Conservation (phyloP, 1,284 basidiomycete genomes). For the Neonothopanus nambi region DNA sequence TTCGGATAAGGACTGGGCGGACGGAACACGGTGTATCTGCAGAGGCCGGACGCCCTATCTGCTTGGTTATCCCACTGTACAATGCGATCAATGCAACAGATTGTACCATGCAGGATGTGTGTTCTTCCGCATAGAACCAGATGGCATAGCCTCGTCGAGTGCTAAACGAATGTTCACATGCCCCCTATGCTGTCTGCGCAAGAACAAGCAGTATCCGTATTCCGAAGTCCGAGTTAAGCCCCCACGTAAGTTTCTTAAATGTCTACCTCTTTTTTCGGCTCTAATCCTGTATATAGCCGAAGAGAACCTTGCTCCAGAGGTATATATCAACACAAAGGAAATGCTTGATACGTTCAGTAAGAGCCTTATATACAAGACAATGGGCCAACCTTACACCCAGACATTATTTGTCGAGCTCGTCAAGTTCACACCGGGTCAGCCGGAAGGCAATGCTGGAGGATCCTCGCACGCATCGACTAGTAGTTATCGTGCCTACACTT, state of each 20-base stretch:
- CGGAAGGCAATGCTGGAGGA: constrained; percentile 36
- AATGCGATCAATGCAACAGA: constrained; percentile 64
- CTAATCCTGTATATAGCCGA: constrained; percentile 32
- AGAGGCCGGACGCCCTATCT: constrained; percentile 65
- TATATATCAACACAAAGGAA: constrained; percentile 66
- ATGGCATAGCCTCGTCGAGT: constrained; percentile 19
- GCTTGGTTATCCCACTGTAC: constrained; percentile 58
- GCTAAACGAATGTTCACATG: constrained; percentile 54
- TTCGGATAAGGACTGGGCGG: constrained; percentile 67
- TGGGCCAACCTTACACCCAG: constrained; percentile 60
- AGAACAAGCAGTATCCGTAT: constrained; percentile 65
- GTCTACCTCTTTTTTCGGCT: constrained; percentile 14
- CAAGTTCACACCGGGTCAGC: constrained; percentile 50
- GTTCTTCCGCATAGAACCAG: constrained; percentile 48
- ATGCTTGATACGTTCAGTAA: constrained; percentile 76
- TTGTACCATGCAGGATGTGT: constrained; percentile 76
- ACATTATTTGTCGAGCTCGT: constrained; percentile 77
- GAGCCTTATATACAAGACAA: constrained; percentile 65
- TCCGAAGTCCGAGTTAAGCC: constrained; percentile 74
- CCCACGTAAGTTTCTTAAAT: constrained; percentile 48
- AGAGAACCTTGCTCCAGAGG: constrained; percentile 40
- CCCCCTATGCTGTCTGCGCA: constrained; percentile 73
- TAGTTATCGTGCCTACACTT: constrained; percentile 25
- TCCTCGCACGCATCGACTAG: constrained; percentile 21
- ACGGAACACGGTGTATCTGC: constrained; percentile 79